Conservation (phyloP, 305 asterid genomes). For the Nicotiana rustica region DNA sequence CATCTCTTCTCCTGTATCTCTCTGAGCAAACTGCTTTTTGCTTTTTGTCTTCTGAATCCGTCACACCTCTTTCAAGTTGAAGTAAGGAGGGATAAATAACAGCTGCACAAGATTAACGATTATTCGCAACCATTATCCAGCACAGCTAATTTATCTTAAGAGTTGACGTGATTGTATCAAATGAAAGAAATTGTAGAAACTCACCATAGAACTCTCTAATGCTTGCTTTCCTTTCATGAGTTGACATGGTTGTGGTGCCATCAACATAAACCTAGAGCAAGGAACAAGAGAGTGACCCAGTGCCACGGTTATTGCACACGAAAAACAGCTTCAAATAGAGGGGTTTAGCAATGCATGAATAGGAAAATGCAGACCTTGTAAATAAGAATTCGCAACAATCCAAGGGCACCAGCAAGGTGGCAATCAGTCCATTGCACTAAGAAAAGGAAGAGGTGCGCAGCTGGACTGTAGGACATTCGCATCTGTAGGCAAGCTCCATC, state of each 20-base stretch:
- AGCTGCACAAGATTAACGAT: conserved; percentile 60
- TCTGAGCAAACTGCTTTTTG: conserved; percentile 85
- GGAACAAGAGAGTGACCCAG: conserved; percentile 33
- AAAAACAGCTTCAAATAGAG: conserved; percentile 8
- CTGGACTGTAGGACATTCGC: conserved; percentile 96
- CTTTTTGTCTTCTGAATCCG: conserved; percentile 86
- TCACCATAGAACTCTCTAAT: conserved; percentile 94
- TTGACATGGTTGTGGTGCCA: conserved; percentile 95
- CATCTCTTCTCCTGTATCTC: conserved; percentile 84
- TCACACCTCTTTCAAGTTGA: conserved; percentile 90
- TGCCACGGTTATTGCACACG: not conserved
- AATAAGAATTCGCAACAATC: conserved; percentile 82
- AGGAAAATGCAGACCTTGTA: conserved; percentile 66
- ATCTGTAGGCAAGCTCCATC: conserved; percentile 96
- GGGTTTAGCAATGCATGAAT: conserved; percentile 23
- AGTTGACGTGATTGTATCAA: conserved; percentile 13
- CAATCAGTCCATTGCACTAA: conserved; percentile 96
- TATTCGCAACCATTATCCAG: conserved; percentile 40
- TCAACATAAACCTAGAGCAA: conserved; percentile 82
- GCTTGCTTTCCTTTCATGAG: conserved; percentile 96
- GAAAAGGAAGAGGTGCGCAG: conserved; percentile 90
- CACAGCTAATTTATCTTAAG: not conserved
- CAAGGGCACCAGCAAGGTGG: conserved; percentile 95
- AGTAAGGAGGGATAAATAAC: conserved; percentile 87
- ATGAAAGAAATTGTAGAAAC: conserved; percentile 29